A percentile compares a stretch with the other conserved stretches of the same genome.
Evolutionary conservation across 2,329 filamentous ascomycete species (phyloP).

Genomic region (Trichoderma atrobrunneum): DNA sequence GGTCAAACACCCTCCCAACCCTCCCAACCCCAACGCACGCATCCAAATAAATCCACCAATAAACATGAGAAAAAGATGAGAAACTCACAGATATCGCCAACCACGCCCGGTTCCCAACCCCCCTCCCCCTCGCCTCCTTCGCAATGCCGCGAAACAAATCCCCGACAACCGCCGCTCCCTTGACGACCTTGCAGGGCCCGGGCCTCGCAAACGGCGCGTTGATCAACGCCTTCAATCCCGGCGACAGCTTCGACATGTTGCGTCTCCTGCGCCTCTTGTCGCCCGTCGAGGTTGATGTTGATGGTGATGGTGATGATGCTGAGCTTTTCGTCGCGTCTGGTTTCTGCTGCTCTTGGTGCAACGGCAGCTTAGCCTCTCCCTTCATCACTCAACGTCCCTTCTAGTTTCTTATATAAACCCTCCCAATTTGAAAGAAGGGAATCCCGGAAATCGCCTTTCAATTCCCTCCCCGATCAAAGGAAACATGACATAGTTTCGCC

Average conservation of each 20-base stretch:
- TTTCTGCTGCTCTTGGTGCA: neutral
- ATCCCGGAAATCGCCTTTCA: neutral
- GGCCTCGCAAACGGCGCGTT: conserved; percentile 66
- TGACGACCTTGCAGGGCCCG: conserved; percentile 41
- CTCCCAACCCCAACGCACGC: neutral
- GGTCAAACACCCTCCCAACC: neutral
- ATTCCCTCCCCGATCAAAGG: neutral
- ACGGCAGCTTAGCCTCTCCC: neutral
- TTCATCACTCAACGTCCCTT: neutral
- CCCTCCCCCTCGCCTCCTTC: conserved; percentile 57
- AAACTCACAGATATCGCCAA: conserved; percentile 59
- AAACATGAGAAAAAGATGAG: too few relatives aligned
- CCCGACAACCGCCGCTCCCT: conserved; percentile 59
- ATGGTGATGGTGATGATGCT: neutral
- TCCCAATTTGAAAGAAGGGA: neutral
- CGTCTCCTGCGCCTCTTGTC: neutral
- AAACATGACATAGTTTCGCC: neutral
- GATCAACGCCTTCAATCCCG: conserved; percentile 69
- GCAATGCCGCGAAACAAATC: conserved; percentile 64
- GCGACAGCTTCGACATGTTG: conserved; percentile 70
- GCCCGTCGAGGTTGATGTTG: neutral
- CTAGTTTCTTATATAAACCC: neutral
- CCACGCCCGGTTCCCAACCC: conserved; percentile 64
- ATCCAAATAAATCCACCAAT: neutral
- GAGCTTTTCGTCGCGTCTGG: neutral